Percentiles rank a stretch among this genome's conserved stretches.
Evolutionary conservation across 140 eudicot species (phyloP).

Genomic region (Stevia rebaudiana): DNA sequence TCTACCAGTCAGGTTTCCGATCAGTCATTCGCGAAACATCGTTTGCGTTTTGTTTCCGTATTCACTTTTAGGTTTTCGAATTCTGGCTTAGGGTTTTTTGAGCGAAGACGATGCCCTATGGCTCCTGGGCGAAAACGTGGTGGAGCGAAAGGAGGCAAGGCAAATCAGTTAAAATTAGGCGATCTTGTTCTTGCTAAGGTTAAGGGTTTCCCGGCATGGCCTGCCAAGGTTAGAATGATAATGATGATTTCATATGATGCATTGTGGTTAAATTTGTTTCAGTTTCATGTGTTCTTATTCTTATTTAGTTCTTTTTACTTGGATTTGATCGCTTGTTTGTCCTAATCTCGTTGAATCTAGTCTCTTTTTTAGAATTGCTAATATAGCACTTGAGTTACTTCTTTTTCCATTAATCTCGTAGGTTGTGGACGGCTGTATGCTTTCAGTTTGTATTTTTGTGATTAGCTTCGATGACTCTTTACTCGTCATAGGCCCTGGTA

Average conservation of each 20-base stretch:
- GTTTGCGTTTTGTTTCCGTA: constrained; percentile 3
- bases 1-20: constrained; percentile 19
- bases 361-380: background rate
- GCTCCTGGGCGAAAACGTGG: constrained; percentile 93
- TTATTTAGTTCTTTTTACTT: constrained; percentile 1
- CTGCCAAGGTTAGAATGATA: constrained; percentile 66
- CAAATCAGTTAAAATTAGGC: constrained; percentile 61
- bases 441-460: constrained; percentile 12
- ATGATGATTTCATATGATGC: constrained; percentile 18
- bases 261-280: constrained; percentile 21
- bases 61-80: too few relatives aligned
- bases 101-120: constrained; percentile 40
- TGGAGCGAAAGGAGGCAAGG: constrained; percentile 56
- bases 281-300: background rate
- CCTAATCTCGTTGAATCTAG: background rate
- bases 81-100: constrained; percentile 23
- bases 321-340: constrained; percentile 7
- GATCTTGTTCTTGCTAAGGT: constrained; percentile 98
- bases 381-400: constrained; percentile 2
- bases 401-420: background rate
- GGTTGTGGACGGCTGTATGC: constrained; percentile 18
- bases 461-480: constrained; percentile 18
- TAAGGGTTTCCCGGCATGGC: constrained; percentile 96
- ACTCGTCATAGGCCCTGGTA: constrained; percentile 19
- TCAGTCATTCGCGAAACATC: constrained; percentile 24